A percentile compares a stretch with the other conserved stretches of the same genome.
phyloP scores from a whole-genome alignment of 257 asterid genomes.

The Nicotiana otophora region DNA sequence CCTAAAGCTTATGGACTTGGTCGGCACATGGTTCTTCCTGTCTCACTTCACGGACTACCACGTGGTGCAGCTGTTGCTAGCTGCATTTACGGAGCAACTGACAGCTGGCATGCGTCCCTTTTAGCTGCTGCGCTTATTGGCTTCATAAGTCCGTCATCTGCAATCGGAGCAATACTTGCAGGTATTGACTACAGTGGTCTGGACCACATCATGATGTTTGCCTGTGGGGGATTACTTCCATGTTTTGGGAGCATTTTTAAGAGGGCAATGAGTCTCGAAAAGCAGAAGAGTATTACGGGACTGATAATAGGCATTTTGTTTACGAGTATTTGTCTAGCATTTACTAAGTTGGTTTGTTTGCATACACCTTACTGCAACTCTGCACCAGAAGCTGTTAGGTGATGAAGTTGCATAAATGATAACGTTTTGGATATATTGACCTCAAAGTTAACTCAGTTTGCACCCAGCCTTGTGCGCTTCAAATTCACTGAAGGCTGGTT shows the following conservation, averaged over 20 bases:
- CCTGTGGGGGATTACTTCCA: conserved; percentile 88
- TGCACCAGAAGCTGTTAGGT: conserved; percentile 98
- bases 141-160: conserved; percentile 77
- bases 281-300: conserved; percentile 59
- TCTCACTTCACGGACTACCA: conserved; percentile 87
- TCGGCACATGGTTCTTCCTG: conserved; percentile 93
- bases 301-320: conserved; percentile 47
- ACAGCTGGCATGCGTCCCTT: conserved; percentile 85
- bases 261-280: conserved; percentile 67
- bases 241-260: conserved; percentile 65
- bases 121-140: conserved; percentile 75
- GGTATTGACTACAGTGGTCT: conserved; percentile 88
- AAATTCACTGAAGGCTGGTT: background rate
- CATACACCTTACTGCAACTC: conserved; percentile 97
- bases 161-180: conserved; percentile 79
- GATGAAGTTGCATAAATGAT: conserved; percentile 17
- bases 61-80: conserved; percentile 98
- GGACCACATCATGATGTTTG: conserved; percentile 80
- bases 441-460: background rate
- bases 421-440: background rate
- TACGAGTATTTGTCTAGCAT: conserved; percentile 61
- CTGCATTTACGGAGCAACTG: conserved; percentile 83
- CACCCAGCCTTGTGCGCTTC: background rate
- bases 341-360: conserved; percentile 87
- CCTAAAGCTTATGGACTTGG: conserved; percentile 97